Base-by-base conservation (phyloP, 345 rosid genomes). In the Eucalyptus cladocalyx region DNA sequence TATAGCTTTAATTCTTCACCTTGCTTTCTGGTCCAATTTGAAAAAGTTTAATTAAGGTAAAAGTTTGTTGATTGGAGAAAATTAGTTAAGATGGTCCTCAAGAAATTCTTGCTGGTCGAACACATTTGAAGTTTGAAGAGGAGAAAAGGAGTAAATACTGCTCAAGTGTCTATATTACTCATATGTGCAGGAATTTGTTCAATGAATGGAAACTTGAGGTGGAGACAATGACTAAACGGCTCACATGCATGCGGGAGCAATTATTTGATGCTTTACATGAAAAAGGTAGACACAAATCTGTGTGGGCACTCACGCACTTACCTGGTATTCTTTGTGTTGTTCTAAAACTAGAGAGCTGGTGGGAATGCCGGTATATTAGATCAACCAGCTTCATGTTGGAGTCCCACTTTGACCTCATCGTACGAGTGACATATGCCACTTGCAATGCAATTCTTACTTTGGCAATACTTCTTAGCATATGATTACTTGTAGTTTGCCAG, bases 201-300 rank as follows among this genome's bases (percentile, higher is more conserved):
- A 89, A 83, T 88, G 93, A 92, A 80, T 94, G 95, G 95, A 91
- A 89, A 49, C 54, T 87, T 19, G 95, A 94, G 91, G 49, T 94
- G 92, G 93, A 90, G 92, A 88, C 87, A 48, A 92, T 94, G 95
- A 89, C 91, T 32, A 90, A 90, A 67, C 93, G 95, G 45, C 87
- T 94, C 30, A 90, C 92, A 69, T 88, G 87, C 91, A 89, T 91
- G 92, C 94, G 95, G 51, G 90, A 85, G 53, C 92, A 92, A 88
- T 91, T 94, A 42, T 90, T 87, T 90, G 90, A 90, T 58, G 94
- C 93, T 28, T 87, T 94, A 88, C 87, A 50, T 51, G 90, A 91
- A 88, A 93, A 91, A 93, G 95, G 95, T 93, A 89, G 86, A 3
- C 47, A 23, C 30, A n/a, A 15, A 23, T 50, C 56, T 48, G 10